These are phyloP conservation scores for Stephania yunnanensis DNA, from an alignment of 164 flowering plant genomes.

Conservation along the genomic window DNA sequence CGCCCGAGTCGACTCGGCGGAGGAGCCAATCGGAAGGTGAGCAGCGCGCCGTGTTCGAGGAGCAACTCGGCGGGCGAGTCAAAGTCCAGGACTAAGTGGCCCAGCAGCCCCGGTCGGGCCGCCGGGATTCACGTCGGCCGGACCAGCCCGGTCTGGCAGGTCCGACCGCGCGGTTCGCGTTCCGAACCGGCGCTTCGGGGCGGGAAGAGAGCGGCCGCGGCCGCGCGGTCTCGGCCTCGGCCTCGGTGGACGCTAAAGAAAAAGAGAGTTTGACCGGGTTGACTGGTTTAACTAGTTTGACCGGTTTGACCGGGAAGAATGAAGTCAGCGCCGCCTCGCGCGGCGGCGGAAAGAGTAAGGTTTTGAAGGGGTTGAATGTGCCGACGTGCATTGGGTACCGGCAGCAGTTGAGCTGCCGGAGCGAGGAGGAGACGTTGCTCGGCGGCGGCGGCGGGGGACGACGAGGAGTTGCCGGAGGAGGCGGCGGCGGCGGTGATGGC, in stretches of 20 bases:
- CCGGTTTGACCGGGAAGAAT: not conserved
- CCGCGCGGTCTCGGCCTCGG: no score
- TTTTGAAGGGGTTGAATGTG: slow-evolving; percentile 64
- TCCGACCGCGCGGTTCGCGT: slow-evolving; percentile 38
- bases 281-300: not conserved
- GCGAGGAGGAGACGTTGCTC: slow-evolving; percentile 27
- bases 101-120: slow-evolving; percentile 62
- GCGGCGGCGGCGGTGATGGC: not conserved
- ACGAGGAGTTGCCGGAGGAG: slow-evolving; percentile 13
- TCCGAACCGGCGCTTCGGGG: slow-evolving; percentile 22
- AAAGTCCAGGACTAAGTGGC: slow-evolving; percentile 71
- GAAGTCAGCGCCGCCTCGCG: slow-evolving; percentile 10
- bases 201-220: slow-evolving; percentile 16
- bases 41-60: slow-evolving; percentile 94
- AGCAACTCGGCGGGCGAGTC: slow-evolving; percentile 90
- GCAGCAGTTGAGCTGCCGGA: slow-evolving; percentile 50
- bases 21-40: slow-evolving; percentile 48
- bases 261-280: slow-evolving; percentile 24
- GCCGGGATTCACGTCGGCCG: slow-evolving; percentile 80
- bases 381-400: slow-evolving; percentile 65
- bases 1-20: slow-evolving; percentile 37
- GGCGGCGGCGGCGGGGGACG: slow-evolving; percentile 11
- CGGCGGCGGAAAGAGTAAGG: slow-evolving; percentile 24
- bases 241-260: not conserved
- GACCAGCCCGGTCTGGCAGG: slow-evolving; percentile 87